Conservation (phyloP, 1,284 basidiomycete genomes). For the Ganoderma sinense region DNA sequence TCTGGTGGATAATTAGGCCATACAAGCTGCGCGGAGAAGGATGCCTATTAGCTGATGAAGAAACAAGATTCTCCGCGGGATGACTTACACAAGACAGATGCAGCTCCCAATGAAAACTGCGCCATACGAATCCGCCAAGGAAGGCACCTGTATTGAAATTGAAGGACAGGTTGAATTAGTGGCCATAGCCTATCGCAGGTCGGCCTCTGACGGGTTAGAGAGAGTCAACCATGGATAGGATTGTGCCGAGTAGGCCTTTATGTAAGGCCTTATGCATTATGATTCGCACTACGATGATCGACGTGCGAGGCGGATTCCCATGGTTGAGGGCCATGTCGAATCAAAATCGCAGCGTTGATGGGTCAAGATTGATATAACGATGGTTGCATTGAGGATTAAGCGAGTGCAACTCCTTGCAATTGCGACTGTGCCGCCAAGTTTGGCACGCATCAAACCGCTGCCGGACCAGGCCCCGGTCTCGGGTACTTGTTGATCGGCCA, state of each 20-base stretch:
- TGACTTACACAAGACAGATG: not conserved
- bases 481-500: too few relatives aligned
- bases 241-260: not conserved
- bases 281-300: not conserved
- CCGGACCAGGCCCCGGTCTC: too few relatives aligned
- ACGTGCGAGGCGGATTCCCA: too few relatives aligned
- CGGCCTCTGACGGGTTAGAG: not conserved
- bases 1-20: slow-evolving; percentile 17
- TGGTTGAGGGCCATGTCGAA: too few relatives aligned
- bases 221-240: not conserved
- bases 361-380: too few relatives aligned
- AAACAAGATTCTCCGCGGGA: not conserved
- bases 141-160: not conserved
- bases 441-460: too few relatives aligned
- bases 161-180: not conserved
- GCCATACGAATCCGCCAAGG: not conserved
- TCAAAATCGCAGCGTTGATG: too few relatives aligned
- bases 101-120: slow-evolving; percentile 2
- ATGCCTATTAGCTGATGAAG: not conserved
- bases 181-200: not conserved
- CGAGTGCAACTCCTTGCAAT: too few relatives aligned
- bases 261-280: too few relatives aligned
- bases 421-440: too few relatives aligned
- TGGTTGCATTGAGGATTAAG: too few relatives aligned
- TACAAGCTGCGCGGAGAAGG: slow-evolving; percentile 5